Evolutionary conservation across 257 asterid species (phyloP).

Genomic region (Oldenlandia corymbosa): DNA sequence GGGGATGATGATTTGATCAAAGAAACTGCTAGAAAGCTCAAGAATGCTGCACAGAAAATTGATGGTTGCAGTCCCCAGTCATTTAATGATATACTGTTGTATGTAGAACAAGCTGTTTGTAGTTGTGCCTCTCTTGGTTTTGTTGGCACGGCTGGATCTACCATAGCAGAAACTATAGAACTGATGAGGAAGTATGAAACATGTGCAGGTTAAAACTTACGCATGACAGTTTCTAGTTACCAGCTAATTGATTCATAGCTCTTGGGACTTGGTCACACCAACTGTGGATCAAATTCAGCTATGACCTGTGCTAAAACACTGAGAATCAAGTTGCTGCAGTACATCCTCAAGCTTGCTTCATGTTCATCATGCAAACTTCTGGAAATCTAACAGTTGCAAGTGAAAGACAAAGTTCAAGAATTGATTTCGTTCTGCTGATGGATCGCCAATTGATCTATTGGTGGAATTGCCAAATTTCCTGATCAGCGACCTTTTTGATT

Average conservation of each 20-base stretch:
- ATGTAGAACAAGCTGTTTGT: constrained; percentile 65
- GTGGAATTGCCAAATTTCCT: too few relatives aligned
- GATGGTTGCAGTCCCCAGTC: constrained; percentile 36
- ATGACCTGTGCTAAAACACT: background rate
- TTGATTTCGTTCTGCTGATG: too few relatives aligned
- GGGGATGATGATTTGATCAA: constrained; percentile 51
- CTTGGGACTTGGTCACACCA: background rate
- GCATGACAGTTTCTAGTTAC: background rate
- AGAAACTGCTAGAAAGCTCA: constrained; percentile 49
- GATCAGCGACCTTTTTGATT: background rate
- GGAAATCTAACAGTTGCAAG: background rate
- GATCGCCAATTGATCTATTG: background rate
- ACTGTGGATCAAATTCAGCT: too few relatives aligned
- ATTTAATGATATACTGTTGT: constrained; percentile 53
- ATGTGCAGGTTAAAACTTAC: constrained; percentile 31
- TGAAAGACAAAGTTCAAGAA: background rate
- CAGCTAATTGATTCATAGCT: background rate
- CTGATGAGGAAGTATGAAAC: constrained; percentile 50
- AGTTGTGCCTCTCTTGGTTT: constrained; percentile 93
- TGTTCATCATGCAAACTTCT: background rate
- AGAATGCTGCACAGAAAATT: constrained; percentile 21
- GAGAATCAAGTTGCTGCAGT: background rate
- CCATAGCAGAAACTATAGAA: constrained; percentile 70
- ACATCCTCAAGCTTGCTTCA: background rate
- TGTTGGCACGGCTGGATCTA: constrained; percentile 84